These are phyloP conservation scores for Thraustochytrium sp. DNA, from an alignment of 352 stramenopile species.

Conservation along the genomic window DNA sequence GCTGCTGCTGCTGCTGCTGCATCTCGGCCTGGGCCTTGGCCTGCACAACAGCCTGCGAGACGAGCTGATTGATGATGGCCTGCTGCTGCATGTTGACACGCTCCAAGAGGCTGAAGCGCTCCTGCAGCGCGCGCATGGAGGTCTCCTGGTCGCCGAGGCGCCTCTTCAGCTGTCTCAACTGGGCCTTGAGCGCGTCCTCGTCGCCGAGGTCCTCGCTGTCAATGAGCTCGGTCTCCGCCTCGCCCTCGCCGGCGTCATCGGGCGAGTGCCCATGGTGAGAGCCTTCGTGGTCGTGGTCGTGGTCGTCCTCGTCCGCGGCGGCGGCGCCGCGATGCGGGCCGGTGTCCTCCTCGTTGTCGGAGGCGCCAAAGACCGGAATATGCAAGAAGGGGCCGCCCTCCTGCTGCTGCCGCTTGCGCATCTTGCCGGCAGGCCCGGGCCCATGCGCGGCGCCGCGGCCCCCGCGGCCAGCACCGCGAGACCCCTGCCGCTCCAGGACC, in stretches of 20 bases:
- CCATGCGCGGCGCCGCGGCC: no score
- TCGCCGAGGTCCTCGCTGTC: not conserved
- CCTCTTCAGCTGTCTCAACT: not conserved
- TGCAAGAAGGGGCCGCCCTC: not conserved
- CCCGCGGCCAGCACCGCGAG: no score
- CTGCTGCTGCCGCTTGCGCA: not conserved
- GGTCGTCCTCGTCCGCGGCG: not conserved
- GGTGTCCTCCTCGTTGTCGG: slow-evolving; percentile 13
- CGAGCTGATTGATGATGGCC: not conserved
- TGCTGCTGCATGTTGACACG: slow-evolving; percentile 25
- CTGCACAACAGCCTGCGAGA: slow-evolving; percentile 3
- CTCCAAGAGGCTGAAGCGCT: not conserved
- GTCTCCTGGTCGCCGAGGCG: not conserved
- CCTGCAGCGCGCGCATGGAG: not conserved
- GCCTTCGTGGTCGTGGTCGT: not conserved
- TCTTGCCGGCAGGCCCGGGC: no score
- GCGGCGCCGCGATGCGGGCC: no score
- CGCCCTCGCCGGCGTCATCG: not conserved
- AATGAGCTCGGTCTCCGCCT: slow-evolving; percentile 5
- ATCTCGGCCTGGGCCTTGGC: not conserved
- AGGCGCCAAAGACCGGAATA: slow-evolving; percentile 11
- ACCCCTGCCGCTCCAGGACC: no score
- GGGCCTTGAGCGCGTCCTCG: not conserved
- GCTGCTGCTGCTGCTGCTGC: not conserved
- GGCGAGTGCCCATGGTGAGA: not conserved